phyloP scores from a whole-genome alignment of 2,329 filamentous ascomycete species.

The Monilinia aucupariae region DNA sequence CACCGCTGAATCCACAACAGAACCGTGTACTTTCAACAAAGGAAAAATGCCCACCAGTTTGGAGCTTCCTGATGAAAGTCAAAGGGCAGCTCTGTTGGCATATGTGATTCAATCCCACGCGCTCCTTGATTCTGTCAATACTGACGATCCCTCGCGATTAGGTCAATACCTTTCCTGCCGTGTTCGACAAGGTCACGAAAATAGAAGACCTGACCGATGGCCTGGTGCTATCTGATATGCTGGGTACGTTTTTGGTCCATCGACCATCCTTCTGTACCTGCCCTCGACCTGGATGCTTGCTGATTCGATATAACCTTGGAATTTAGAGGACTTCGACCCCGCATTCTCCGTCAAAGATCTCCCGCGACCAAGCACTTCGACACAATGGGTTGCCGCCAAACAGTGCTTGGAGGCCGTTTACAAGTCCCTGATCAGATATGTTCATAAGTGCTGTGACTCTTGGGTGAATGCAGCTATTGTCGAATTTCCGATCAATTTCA shows the following conservation, averaged over 20 bases:
- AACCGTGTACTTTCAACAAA: constrained; percentile 4
- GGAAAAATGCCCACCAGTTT: constrained; percentile 14
- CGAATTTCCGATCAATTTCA: constrained; percentile 48
- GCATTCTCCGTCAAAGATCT: constrained; percentile 52
- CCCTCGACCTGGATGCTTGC: constrained; percentile 37
- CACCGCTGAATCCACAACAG: constrained; percentile 15
- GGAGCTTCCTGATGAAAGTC: constrained; percentile 13
- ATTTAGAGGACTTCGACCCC: constrained; percentile 50
- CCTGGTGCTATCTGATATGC: constrained; percentile 33
- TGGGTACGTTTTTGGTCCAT: constrained; percentile 33
- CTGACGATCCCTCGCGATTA: constrained; percentile 18
- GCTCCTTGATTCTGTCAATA: constrained; percentile 5
- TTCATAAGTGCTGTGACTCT: constrained; percentile 45
- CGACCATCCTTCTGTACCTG: constrained; percentile 28
- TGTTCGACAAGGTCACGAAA: constrained; percentile 26
- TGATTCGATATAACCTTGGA: background rate
- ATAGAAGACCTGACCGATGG: constrained; percentile 36
- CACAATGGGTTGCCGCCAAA: constrained; percentile 40
- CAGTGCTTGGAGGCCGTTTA: constrained; percentile 48
- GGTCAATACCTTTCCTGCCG: constrained; percentile 37
- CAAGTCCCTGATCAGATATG: constrained; percentile 50
- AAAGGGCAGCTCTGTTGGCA: constrained; percentile 48
- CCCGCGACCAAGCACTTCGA: constrained; percentile 37
- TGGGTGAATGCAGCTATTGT: constrained; percentile 47
- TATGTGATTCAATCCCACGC: constrained; percentile 33